Conservation (phyloP, 2,329 filamentous ascomycete species). For the Pseudogymnoascus sp. region DNA sequence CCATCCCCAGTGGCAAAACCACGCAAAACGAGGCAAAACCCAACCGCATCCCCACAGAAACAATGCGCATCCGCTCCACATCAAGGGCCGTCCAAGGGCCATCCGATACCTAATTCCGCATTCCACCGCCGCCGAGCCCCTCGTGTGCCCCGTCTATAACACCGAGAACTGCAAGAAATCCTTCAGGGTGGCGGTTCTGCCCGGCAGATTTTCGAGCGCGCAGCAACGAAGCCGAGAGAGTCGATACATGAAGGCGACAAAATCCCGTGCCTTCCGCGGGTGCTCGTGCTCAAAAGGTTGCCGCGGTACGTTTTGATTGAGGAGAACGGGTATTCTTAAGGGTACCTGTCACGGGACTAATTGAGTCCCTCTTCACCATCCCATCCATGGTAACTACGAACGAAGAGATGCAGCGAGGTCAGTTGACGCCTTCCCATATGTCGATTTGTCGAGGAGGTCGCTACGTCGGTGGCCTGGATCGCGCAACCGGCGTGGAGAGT, state of each 20-base stretch:
- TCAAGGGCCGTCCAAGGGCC: background rate
- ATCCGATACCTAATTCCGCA: constrained; percentile 5
- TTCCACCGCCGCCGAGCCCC: background rate
- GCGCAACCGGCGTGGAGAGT: background rate
- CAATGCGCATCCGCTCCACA: background rate
- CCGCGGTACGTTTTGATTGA: background rate
- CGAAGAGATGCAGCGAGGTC: background rate
- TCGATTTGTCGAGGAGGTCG: background rate
- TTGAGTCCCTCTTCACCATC: background rate
- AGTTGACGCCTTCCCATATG: background rate
- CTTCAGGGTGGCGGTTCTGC: constrained; percentile 2
- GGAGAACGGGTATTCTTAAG: background rate
- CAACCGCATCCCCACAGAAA: background rate
- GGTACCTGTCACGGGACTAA: background rate
- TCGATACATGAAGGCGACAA: background rate
- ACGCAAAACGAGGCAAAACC: constrained; percentile 1
- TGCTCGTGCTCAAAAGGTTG: background rate
- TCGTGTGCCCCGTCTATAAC: background rate
- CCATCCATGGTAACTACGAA: background rate
- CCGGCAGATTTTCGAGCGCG: background rate
- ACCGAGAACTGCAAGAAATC: background rate
- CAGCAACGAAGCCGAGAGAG: background rate
- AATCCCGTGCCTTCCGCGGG: background rate
- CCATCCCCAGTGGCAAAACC: background rate
- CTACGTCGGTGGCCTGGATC: constrained; percentile 1